Evolutionary conservation across 129 eudicot species (phyloP), one percentile per base, ranked within the genome.

Genomic region (Lactuca sativa): DNA sequence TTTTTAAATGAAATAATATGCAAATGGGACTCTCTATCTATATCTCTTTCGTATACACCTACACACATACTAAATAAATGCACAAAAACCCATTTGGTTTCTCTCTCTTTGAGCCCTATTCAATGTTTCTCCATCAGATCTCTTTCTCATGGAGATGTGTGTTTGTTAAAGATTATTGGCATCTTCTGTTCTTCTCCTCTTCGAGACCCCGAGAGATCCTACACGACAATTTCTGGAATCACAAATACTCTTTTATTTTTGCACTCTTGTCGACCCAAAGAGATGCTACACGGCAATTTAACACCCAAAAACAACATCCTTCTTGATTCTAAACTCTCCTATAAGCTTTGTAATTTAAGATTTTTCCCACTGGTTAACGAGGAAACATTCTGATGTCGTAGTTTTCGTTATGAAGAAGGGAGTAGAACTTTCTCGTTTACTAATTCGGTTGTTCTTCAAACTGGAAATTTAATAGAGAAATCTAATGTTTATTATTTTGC

Each of bases 401-500:
- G 95, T 68, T 87, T 87, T 25, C 86, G 88, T 33, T 78, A 77
- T 41, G 57, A 77, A 11, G 83, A 83, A 67, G 34, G 53, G 16
- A 74, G 18, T 31, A 79, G 92, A 40, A 82, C 73, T 14, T 79
- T 76, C 62, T 69, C 78, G 52, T 88, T 85, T 68, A 78, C 79
- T n/a, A 95, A 91, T 77, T 92, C 97, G 16, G 97, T 88, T 41
- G 78, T 67, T 32, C 77, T 68, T 61, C 76, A 82, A 73, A 88
- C 86, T 3, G 95, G 97, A 56, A 56, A 38, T 55, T 44, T 85
- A 61, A 78, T 90, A 12, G 56, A 69, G 5, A 85, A 86, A 67
- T 91, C 92, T 41, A 95, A 91, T 71, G 56, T 85, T 58, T 91
- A 81, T 72, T 85, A 95, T 3, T 85, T 91, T 32, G 97, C 95